phyloP scores from a whole-genome alignment of 1,284 basidiomycete species.

The Amylostereum areolatum region DNA sequence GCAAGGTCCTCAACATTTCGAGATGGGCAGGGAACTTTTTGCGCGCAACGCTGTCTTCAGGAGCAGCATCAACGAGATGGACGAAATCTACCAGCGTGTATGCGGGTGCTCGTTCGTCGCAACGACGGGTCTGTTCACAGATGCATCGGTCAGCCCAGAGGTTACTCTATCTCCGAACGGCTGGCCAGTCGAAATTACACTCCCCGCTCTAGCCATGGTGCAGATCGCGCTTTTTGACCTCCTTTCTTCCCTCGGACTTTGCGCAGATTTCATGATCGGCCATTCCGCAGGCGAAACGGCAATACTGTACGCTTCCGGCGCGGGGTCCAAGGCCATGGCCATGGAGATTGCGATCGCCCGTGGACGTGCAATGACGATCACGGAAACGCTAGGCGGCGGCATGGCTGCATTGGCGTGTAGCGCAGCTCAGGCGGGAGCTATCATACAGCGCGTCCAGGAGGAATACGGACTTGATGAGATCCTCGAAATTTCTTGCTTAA shows the following conservation, averaged over 20 bases:
- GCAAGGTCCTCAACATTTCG: constrained; percentile 34
- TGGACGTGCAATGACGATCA: constrained; percentile 25
- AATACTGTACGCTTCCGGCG: constrained; percentile 35
- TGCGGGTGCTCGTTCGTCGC: constrained; percentile 29
- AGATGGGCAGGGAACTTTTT: constrained; percentile 37
- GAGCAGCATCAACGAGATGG: constrained; percentile 27
- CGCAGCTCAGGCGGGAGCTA: constrained; percentile 15
- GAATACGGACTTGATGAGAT: constrained; percentile 15
- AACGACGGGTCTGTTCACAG: constrained; percentile 25
- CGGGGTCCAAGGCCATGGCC: constrained; percentile 31
- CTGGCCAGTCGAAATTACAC: constrained; percentile 26
- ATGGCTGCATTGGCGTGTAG: constrained; percentile 39
- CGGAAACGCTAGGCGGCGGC: constrained; percentile 26
- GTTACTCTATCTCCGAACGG: constrained; percentile 21
- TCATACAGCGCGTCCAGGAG: constrained; percentile 15
- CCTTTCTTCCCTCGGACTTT: constrained; percentile 26
- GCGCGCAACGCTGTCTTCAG: constrained; percentile 27
- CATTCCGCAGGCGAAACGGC: constrained; percentile 40
- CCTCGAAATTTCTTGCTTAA: constrained; percentile 33
- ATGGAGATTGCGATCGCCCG: constrained; percentile 34
- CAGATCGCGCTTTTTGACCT: constrained; percentile 40
- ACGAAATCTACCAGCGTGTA: constrained; percentile 21
- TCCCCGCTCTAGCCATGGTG: constrained; percentile 33
- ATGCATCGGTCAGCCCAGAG: background rate
- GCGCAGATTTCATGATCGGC: constrained; percentile 31